Percentiles rank a stretch among this genome's conserved stretches.
Evolutionary conservation across 75 land plant species (phyloP).

Genomic region (Pinus tabuliformis): DNA sequence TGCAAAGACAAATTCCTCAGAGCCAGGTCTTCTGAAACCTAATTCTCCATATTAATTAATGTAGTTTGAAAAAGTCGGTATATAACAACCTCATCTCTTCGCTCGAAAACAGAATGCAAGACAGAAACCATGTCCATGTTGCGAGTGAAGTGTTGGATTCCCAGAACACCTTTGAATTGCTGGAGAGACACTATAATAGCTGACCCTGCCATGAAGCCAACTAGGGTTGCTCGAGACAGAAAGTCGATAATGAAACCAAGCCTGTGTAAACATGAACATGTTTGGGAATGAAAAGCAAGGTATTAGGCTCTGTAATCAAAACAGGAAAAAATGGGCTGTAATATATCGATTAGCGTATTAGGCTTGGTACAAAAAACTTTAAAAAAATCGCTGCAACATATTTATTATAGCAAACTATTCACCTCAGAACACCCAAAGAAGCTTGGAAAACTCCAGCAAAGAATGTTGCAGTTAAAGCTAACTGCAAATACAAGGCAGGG

Average conservation of each 20-base stretch:
- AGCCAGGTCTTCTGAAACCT: no score
- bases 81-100: constrained; percentile 51
- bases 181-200: constrained; percentile 77
- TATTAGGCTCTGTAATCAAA: no score
- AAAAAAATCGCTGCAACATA: no score
- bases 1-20: constrained; percentile 21
- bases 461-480: constrained; percentile 84
- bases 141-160: constrained; percentile 59
- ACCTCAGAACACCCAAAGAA: constrained; percentile 70
- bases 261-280: constrained; percentile 25
- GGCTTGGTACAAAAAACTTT: no score
- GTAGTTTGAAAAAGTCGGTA: no score
- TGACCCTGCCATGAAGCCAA: constrained; percentile 90
- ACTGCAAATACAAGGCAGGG: constrained; percentile 41
- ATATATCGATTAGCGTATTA: no score
- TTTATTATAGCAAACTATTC: background rate
- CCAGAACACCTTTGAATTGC: constrained; percentile 77
- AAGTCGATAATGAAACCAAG: constrained; percentile 85
- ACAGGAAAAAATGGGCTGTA: no score
- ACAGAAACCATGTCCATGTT: constrained; percentile 68
- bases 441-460: constrained; percentile 78
- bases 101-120: constrained; percentile 56
- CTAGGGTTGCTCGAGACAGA: constrained; percentile 79
- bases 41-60: no score
- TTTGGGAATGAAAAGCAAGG: no score